Conservation (phyloP, 2,329 filamentous ascomycete species). For the Diaporthe citriasiana region DNA sequence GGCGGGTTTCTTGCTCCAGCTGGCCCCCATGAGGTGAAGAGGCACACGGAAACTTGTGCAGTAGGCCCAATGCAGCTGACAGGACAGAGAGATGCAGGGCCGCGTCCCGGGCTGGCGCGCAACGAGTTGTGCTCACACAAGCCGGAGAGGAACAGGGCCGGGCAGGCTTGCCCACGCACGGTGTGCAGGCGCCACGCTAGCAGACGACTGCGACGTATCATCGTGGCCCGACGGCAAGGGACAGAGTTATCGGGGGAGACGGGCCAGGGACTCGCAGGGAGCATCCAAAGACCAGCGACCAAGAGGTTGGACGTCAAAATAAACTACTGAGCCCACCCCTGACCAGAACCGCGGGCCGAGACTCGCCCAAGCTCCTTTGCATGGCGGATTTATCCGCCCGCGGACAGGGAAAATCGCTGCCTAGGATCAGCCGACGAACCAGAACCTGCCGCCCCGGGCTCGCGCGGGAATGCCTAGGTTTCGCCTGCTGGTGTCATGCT, state of each 20-base stretch:
- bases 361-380: constrained; percentile 21
- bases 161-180: constrained; percentile 4
- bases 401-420: constrained; percentile 28
- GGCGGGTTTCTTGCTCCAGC: background rate
- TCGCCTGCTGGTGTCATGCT: constrained; percentile 4
- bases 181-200: constrained; percentile 13
- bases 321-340: constrained; percentile 27
- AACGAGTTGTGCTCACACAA: background rate
- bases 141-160: background rate
- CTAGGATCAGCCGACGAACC: constrained; percentile 20
- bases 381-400: constrained; percentile 9
- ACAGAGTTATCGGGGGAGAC: background rate
- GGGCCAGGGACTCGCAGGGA: background rate
- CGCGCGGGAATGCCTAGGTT: constrained; percentile 7
- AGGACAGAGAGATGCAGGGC: background rate
- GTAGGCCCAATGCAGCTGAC: background rate
- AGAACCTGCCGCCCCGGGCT: background rate
- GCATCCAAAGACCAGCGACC: background rate
- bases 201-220: constrained; percentile 1
- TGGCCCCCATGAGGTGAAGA: background rate
- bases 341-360: constrained; percentile 29
- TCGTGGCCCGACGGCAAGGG: constrained; percentile 10
- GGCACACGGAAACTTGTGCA: background rate
- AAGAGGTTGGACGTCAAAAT: constrained; percentile 22
- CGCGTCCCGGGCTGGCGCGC: background rate